These are phyloP conservation scores for Solanum infundibuliforme DNA, from an alignment of 257 asterid genomes.

Conservation along the genomic window DNA sequence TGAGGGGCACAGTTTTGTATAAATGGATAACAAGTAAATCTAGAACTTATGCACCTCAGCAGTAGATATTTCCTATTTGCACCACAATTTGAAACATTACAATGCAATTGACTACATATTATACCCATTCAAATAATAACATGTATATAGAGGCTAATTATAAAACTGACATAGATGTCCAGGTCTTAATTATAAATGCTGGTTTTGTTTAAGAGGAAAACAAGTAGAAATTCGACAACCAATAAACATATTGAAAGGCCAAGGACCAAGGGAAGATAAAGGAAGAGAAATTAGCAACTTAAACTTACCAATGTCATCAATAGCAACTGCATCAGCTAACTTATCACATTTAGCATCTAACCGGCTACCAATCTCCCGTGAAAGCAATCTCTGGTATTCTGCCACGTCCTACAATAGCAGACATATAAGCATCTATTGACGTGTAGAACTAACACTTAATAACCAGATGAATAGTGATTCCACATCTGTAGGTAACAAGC, in stretches of 20 bases:
- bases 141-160: not conserved
- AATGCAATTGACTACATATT: not conserved
- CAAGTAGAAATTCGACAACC: not conserved
- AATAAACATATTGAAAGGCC: not conserved
- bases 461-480: not conserved
- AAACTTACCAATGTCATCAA: constrained; percentile 72
- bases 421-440: not conserved
- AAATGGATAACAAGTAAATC: not conserved
- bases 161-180: not conserved
- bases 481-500: not conserved
- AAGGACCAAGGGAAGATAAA: not conserved
- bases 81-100: not conserved
- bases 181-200: not conserved
- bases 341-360: constrained; percentile 79
- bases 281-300: constrained; percentile 8
- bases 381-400: constrained; percentile 76
- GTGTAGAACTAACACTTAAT: not conserved
- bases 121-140: not conserved
- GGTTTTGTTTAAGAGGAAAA: not conserved
- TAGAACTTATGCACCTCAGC: not conserved
- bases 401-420: constrained; percentile 50
- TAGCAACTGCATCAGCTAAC: constrained; percentile 57
- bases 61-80: not conserved
- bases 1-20: not conserved
- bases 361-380: constrained; percentile 77